Evolutionary conservation across 305 asterid genomes (phyloP).

Genomic region (Solanum hybrid): DNA sequence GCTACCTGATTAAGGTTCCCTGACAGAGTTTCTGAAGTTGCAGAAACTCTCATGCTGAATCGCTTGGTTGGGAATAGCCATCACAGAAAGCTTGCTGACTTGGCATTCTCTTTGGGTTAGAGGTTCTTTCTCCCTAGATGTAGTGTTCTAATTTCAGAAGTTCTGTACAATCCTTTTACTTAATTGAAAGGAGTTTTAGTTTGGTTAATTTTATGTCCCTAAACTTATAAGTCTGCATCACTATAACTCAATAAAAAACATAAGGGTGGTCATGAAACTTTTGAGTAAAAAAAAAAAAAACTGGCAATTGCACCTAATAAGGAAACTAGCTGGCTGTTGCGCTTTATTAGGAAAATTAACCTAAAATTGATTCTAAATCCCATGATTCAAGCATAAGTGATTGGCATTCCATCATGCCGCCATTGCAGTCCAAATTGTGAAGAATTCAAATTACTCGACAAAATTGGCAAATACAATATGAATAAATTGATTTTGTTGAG

Average conservation of each 20-base stretch:
- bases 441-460: too few species aligned
- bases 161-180: constrained; percentile 29
- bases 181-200: constrained; percentile 17
- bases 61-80: constrained; percentile 64
- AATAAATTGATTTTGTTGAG: too few species aligned
- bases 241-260: not conserved
- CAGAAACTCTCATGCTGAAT: constrained; percentile 32
- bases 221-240: not conserved
- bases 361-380: too few species aligned
- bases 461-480: too few species aligned
- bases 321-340: too few species aligned
- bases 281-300: not conserved
- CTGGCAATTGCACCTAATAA: too few species aligned
- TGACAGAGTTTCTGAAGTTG: too few species aligned
- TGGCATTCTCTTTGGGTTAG: constrained; percentile 91
- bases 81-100: constrained; percentile 79
- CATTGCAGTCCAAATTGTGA: too few species aligned
- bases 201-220: constrained; percentile 2
- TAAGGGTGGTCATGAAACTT: not conserved
- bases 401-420: too few species aligned
- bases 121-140: constrained; percentile 28
- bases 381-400: too few species aligned
- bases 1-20: too few species aligned
- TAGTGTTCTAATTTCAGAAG: constrained; percentile 15
- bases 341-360: too few species aligned